A percentile compares a stretch with the other conserved stretches of the same genome.
These are phyloP conservation scores for Nitzschia putrida DNA, from an alignment of 108 stramenopile species.

Conservation along the genomic window DNA sequence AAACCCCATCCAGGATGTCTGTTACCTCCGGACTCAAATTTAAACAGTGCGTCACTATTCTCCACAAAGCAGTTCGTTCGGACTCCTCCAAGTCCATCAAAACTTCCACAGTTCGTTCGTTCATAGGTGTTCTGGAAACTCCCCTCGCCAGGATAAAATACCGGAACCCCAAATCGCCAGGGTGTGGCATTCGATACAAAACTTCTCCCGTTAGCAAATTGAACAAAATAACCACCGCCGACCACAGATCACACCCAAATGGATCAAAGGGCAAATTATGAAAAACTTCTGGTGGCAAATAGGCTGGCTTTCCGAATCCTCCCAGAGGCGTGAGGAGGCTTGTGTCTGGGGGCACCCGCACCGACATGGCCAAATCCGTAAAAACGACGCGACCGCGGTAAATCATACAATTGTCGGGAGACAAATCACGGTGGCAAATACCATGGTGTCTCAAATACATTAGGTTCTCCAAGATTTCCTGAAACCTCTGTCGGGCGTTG, in stretches of 20 bases:
- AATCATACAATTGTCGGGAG: slow-evolving; percentile 73
- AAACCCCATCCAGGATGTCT: slow-evolving; percentile 34
- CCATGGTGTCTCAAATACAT: slow-evolving; percentile 39
- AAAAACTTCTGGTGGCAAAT: slow-evolving; percentile 71
- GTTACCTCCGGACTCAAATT: slow-evolving; percentile 28
- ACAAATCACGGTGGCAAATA: slow-evolving; percentile 64
- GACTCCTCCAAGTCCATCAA: slow-evolving; percentile 31
- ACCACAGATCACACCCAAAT: slow-evolving; percentile 80
- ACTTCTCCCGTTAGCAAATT: slow-evolving; percentile 67
- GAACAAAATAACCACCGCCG: slow-evolving; percentile 79
- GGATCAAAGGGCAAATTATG: slow-evolving; percentile 60
- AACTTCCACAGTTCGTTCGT: slow-evolving; percentile 45
- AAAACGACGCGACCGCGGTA: slow-evolving; percentile 43
- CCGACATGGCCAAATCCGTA: slow-evolving; percentile 79
- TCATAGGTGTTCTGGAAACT: slow-evolving; percentile 24
- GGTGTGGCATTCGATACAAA: slow-evolving; percentile 26
- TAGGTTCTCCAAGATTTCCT: slow-evolving; percentile 54
- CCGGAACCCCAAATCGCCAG: slow-evolving; percentile 35
- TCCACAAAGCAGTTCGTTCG: slow-evolving; percentile 12
- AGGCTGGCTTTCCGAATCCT: slow-evolving; percentile 65
- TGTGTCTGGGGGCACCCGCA: slow-evolving; percentile 50
- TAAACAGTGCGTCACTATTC: slow-evolving; percentile 24
- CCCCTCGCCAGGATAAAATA: slow-evolving; percentile 47
- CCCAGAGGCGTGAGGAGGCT: slow-evolving; percentile 30
- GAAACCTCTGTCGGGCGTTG: slow-evolving; percentile 43